These are phyloP conservation scores for Solanum verrucosum DNA, from an alignment of 257 asterid species.

Conservation along the genomic window DNA sequence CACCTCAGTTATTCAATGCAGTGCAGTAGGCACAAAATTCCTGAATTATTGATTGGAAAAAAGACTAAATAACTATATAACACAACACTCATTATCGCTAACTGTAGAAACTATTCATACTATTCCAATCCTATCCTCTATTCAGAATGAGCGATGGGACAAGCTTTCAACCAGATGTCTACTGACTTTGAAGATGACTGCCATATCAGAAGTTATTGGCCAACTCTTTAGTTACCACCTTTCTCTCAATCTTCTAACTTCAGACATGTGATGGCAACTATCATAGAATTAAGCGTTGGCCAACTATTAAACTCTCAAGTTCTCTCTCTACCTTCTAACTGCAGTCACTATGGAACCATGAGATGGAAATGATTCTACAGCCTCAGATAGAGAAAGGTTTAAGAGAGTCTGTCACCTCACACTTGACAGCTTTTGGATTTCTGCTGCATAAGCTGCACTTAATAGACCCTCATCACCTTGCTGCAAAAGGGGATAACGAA, in stretches of 20 bases:
- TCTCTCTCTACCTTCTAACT: not conserved
- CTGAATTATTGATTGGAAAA: not conserved
- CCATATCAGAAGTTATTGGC: not conserved
- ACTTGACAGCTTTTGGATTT: constrained; percentile 63
- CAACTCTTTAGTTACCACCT: not conserved
- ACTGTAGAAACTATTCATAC: not conserved
- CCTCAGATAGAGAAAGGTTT: not conserved
- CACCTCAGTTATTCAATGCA: not conserved
- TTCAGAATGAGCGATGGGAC: not conserved
- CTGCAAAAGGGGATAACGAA: constrained; percentile 37
- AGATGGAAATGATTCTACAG: not conserved
- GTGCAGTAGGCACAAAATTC: not conserved
- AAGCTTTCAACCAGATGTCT: not conserved
- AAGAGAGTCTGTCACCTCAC: constrained; percentile 45
- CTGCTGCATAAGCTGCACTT: constrained; percentile 61
- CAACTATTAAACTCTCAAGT: not conserved
- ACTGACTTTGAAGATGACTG: not conserved
- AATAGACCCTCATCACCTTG: constrained; percentile 87
- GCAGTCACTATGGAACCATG: not conserved
- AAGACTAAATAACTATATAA: not conserved
- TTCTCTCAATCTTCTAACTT: not conserved
- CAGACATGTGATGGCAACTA: not conserved
- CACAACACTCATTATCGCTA: not conserved
- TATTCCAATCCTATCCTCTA: not conserved
- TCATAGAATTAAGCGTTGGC: not conserved